Base-by-base conservation (phyloP, 108 stramenopile genomes). In the Mediolabrus comicus region DNA sequence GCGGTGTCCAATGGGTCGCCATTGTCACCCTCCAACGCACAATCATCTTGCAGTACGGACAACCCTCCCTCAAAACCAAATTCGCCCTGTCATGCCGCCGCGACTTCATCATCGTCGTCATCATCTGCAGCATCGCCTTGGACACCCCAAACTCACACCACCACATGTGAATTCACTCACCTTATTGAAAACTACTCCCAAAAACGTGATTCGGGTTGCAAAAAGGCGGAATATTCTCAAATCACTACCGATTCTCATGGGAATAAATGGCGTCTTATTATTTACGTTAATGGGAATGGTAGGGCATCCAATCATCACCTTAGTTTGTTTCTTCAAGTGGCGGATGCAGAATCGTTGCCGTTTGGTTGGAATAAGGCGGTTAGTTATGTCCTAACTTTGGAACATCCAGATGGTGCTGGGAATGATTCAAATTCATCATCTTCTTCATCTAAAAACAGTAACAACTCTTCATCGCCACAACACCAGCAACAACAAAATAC, bases 341-440 rank as follows among this genome's bases (percentile, higher is more conserved):
- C 94, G 9, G 94, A 95, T 81, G 89, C 94, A 4, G 94, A 95
- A 26, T 87, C 89, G 36, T 69, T 95, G 56, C 94, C 94, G 1
- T 95, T 95, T 65, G 94, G 94, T 1, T 92, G 94, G 94, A 92
- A 91, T 62, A 95, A 95, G 68, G 85, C 90, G 13, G 91, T 95
- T 16, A 80, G 77, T 53, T 95, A 92, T 75, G 91, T 95, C 4
- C 65, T 95, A 26, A 95, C 94, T 8, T 65, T 95, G 52, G 89
- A 95, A 68, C 94, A 95, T 79, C 94, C 91, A 7, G 62, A 59
- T 27, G 87, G 83, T 14, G 41, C 69, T 11, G 63, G 30, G 3
- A 51, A 41, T 49, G 46, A 49, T 8, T 22, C 19, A 22, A 22
- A 17, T 22, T 19, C 46, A 0, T 49, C 46, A 8, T 49, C 46